phyloP scores from a whole-genome alignment of 2,329 filamentous ascomycete species.

The Salinomyces thailandicus region DNA sequence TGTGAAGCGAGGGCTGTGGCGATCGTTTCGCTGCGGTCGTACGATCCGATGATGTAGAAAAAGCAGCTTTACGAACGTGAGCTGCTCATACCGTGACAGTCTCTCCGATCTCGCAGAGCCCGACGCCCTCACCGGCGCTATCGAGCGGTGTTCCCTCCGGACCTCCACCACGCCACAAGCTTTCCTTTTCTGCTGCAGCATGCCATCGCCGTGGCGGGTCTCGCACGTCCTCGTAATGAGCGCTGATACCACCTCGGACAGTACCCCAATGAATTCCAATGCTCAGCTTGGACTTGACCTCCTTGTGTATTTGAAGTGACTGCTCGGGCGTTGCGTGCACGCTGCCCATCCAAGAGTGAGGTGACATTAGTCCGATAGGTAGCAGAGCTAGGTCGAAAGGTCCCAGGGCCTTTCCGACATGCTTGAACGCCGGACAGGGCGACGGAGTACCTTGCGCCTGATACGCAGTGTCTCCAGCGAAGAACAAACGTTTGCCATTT shows the following conservation, averaged over 20 bases:
- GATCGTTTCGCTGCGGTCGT: too few species aligned
- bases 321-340: slow-evolving; percentile 41
- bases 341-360: slow-evolving; percentile 33
- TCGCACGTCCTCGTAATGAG: slow-evolving; percentile 39
- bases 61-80: too few species aligned
- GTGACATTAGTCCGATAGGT: slow-evolving; percentile 40
- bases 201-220: slow-evolving; percentile 38
- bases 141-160: slow-evolving; percentile 22
- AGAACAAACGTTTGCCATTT: slow-evolving; percentile 32
- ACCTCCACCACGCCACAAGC: slow-evolving; percentile 22
- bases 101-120: slow-evolving; percentile 37
- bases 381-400: slow-evolving; percentile 41
- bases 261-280: slow-evolving; percentile 46
- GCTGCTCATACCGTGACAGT: slow-evolving; percentile 34
- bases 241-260: slow-evolving; percentile 35
- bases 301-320: slow-evolving; percentile 38
- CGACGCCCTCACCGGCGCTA: slow-evolving; percentile 28
- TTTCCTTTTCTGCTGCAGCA: slow-evolving; percentile 34
- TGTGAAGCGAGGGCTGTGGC: too few species aligned
- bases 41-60: too few species aligned
- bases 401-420: slow-evolving; percentile 37
- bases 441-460: slow-evolving; percentile 29
- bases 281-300: slow-evolving; percentile 37
- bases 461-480: slow-evolving; percentile 43
- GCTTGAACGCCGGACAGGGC: slow-evolving; percentile 38